Evolutionary conservation across 2,329 filamentous ascomycete genomes (phyloP), one percentile per base, ranked within the genome.

Genomic region (Coleophoma crateriformis): DNA sequence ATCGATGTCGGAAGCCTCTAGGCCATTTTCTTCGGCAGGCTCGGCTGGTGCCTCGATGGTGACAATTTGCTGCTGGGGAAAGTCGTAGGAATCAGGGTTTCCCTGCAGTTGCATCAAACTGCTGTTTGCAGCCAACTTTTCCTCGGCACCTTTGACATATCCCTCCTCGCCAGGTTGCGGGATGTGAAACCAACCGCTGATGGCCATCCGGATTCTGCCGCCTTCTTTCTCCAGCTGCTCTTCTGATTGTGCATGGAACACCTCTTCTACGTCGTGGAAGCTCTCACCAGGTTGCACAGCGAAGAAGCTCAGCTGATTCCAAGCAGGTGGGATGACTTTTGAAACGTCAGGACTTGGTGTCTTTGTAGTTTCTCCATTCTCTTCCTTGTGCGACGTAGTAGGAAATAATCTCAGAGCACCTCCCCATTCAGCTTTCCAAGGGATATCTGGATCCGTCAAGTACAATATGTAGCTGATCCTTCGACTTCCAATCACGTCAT

Each of bases 171-270:
- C 92, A 59, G 88, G 72, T 70, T 99, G 94, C 0, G 94, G 94
- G 55, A 99, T 97, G 69, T 99, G 94, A 68, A 95, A 99, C 94
- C 94, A 99, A 47, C 94, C 94, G 65, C 90, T 96, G 64, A 99
- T 96, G 46, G 94, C 94, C 92, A 99, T 97, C 58, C 94, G 85
- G 45, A 96, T 82, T 44, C 89, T 81, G 1, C 85, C 86, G 15
- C 86, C 85, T 51, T 91, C 80, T 67, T 77, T 82, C 64, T 77
- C 78, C 48, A 83, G 78, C 68, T 81, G 79, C 60, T 73, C 78
- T 64, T 73, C 74, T 52, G 65, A 76, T 55, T 71, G 74, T 61
- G 82, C 77, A 65, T 88, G 83, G 70, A 96, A 97, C 4, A 99
- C 94, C 71, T 99, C 94, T 71, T 97, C 92, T 49, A 99, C 94